Percentiles rank a stretch among this genome's conserved stretches.
phyloP scores from a whole-genome alignment of 2,329 filamentous ascomycete species.

The Talaromyces marneffei region DNA sequence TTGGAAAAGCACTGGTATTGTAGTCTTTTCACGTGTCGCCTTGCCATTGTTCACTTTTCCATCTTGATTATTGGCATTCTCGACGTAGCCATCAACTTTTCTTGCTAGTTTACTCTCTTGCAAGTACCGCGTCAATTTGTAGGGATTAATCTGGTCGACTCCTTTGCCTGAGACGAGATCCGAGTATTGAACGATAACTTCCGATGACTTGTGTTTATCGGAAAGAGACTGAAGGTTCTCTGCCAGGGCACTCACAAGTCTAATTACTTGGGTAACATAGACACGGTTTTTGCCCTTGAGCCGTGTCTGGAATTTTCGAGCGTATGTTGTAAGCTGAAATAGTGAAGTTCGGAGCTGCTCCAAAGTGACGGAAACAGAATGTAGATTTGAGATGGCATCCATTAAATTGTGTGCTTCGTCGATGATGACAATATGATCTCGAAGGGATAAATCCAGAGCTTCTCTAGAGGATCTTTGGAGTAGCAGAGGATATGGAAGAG shows the following conservation, averaged over 20 bases:
- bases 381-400: conserved; percentile 83
- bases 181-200: conserved; percentile 65
- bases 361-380: conserved; percentile 71
- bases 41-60: background rate
- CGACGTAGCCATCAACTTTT: conserved; percentile 86
- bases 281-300: conserved; percentile 87
- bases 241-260: conserved; percentile 72
- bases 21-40: conserved; percentile 22
- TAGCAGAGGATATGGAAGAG: conserved; percentile 83
- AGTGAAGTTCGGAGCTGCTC: conserved; percentile 67
- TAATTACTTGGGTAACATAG: conserved; percentile 80
- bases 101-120: conserved; percentile 87
- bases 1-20: conserved; percentile 55
- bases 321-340: conserved; percentile 71
- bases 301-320: conserved; percentile 79
- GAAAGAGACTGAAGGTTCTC: conserved; percentile 58
- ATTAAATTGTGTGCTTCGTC: conserved; percentile 98
- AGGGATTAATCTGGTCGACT: conserved; percentile 91
- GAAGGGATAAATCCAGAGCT: conserved; percentile 76
- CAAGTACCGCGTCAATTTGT: conserved; percentile 79
- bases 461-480: conserved; percentile 83
- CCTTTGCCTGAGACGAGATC: conserved; percentile 75
- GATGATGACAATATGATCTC: conserved; percentile 86
- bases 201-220: conserved; percentile 39
- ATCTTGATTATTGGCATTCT: conserved; percentile 46